Evolutionary conservation across 2,329 filamentous ascomycete species (phyloP).

Genomic region (Tolypocladium amazonense): DNA sequence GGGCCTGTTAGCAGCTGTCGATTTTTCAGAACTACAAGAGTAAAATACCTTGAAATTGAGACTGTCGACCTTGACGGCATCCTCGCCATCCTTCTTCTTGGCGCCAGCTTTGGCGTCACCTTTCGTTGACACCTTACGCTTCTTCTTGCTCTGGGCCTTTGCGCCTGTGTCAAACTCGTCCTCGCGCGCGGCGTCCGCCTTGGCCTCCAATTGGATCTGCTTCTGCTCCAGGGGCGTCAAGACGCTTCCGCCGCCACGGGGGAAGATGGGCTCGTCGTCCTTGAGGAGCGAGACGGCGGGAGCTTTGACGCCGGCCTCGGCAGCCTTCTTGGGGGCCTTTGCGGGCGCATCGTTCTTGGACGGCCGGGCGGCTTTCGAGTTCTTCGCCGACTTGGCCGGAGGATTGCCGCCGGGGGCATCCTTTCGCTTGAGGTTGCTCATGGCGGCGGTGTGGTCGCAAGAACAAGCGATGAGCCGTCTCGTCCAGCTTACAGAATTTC

Average conservation of each 20-base stretch:
- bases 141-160: constrained; percentile 40
- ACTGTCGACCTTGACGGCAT: constrained; percentile 66
- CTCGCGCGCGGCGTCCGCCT: constrained; percentile 84
- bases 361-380: constrained; percentile 32
- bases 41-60: constrained; percentile 72
- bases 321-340: constrained; percentile 21
- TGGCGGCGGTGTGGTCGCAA: constrained; percentile 22
- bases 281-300: constrained; percentile 37
- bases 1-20: constrained; percentile 13
- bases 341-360: constrained; percentile 30
- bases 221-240: constrained; percentile 92
- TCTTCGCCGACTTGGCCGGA: constrained; percentile 36
- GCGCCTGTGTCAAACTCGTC: constrained; percentile 49
- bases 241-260: constrained; percentile 81
- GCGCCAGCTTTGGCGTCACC: constrained; percentile 42
- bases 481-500: neutral
- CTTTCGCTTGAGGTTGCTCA: constrained; percentile 49
- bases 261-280: constrained; percentile 84
- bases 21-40: neutral
- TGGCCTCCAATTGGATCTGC: constrained; percentile 90
- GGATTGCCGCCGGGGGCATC: constrained; percentile 42
- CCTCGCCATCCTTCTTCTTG: constrained; percentile 32
- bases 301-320: constrained; percentile 13
- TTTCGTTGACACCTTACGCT: constrained; percentile 42
- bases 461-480: neutral